These are phyloP conservation scores for Parascedosporium putredinis DNA, from an alignment of 2,329 filamentous ascomycete genomes.

Conservation along the genomic window DNA sequence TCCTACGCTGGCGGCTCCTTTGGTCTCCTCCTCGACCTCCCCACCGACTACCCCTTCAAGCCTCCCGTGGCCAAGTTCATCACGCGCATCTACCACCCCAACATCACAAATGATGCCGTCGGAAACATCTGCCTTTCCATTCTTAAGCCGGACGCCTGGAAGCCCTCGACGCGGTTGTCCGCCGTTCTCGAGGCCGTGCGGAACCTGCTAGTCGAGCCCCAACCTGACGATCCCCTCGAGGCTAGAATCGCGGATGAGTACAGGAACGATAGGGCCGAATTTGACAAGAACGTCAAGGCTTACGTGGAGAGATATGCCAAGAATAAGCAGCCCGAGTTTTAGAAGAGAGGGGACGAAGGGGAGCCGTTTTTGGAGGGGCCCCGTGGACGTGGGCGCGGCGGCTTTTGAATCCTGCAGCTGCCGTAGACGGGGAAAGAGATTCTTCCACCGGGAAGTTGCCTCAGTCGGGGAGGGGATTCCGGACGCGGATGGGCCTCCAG, in stretches of 20 bases:
- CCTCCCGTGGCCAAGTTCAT: conserved; percentile 68
- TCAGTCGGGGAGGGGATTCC: no score
- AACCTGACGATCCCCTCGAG: conserved; percentile 85
- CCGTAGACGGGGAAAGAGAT: no score
- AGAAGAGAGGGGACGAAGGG: neutral
- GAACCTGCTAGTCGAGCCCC: conserved; percentile 66
- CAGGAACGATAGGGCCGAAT: conserved; percentile 54
- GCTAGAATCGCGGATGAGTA: conserved; percentile 77
- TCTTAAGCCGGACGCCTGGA: conserved; percentile 83
- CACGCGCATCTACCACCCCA: conserved; percentile 93
- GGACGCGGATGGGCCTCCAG: neutral
- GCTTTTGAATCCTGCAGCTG: no score
- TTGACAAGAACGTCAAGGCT: conserved; percentile 63
- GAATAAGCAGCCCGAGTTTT: conserved; percentile 14
- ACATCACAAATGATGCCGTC: conserved; percentile 77
- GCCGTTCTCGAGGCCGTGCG: conserved; percentile 69
- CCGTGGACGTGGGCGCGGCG: no score
- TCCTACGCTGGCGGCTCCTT: conserved; percentile 59
- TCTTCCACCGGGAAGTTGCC: no score
- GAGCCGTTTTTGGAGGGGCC: no score
- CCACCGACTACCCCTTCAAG: conserved; percentile 82
- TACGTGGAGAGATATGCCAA: conserved; percentile 66
- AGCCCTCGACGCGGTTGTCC: conserved; percentile 68
- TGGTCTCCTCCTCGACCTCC: conserved; percentile 61
- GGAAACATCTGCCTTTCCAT: conserved; percentile 80